Percentiles rank a stretch among this genome's conserved stretches.
These are phyloP conservation scores for Lasiodiplodia theobromae DNA, from an alignment of 2,329 filamentous ascomycete genomes.

Conservation along the genomic window DNA sequence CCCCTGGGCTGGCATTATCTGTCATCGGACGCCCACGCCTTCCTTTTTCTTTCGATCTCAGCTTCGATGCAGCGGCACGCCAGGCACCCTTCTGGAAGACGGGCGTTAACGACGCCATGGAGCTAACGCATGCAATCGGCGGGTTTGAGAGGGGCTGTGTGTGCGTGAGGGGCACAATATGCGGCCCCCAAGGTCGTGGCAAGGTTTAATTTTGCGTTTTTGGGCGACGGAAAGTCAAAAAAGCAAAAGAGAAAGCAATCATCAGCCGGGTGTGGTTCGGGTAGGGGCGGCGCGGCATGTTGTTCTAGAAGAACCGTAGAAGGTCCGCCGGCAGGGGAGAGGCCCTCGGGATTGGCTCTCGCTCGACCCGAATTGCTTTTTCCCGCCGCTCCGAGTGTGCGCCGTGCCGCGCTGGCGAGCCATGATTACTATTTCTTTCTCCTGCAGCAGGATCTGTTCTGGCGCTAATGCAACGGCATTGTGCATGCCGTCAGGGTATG, in stretches of 20 bases:
- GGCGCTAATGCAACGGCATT: background rate
- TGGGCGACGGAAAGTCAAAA: slow-evolving; percentile 2
- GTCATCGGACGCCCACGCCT: background rate
- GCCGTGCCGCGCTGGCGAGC: background rate
- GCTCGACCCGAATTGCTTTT: background rate
- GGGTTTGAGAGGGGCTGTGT: background rate
- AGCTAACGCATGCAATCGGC: slow-evolving; percentile 17
- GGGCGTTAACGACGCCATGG: background rate
- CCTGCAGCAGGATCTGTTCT: background rate
- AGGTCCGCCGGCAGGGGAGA: background rate
- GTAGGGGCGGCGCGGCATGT: background rate
- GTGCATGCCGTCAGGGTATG: background rate
- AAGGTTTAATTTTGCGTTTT: background rate
- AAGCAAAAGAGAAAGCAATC: background rate
- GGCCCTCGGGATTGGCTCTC: background rate
- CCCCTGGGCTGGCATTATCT: background rate
- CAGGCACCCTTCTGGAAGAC: background rate
- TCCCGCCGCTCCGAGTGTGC: background rate
- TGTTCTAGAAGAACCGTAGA: slow-evolving; percentile 8
- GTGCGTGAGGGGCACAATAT: background rate
- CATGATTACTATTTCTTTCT: background rate
- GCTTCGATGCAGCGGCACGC: no score
- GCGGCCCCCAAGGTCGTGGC: background rate
- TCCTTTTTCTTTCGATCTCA: no score
- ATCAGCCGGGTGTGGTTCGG: background rate